phyloP scores from a whole-genome alignment of 1,284 basidiomycete species.

The Puccinia coronata region DNA sequence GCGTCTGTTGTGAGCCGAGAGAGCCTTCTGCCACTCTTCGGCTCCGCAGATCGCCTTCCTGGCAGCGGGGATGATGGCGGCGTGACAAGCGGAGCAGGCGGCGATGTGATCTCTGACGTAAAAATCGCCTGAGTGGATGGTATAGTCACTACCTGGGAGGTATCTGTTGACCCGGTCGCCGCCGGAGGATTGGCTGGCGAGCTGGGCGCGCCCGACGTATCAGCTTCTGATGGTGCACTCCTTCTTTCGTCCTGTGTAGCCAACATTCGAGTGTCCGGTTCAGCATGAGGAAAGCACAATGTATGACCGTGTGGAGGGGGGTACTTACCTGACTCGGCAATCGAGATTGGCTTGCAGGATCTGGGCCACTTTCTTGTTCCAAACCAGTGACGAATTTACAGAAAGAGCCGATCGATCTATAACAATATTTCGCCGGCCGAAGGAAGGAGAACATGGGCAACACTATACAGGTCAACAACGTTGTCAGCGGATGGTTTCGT shows the following conservation, averaged over 20 bases:
- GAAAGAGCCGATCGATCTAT: constrained; percentile 59
- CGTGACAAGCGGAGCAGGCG: constrained; percentile 8
- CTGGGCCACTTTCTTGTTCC: constrained; percentile 51
- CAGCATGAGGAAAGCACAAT: background rate
- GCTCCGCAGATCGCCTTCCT: background rate
- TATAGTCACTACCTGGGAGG: background rate
- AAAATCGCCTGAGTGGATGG: constrained; percentile 35
- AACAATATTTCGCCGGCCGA: constrained; percentile 59
- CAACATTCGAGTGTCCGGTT: background rate
- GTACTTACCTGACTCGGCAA: background rate
- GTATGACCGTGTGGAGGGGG: background rate
- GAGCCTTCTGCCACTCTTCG: background rate
- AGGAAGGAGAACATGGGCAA: constrained; percentile 61
- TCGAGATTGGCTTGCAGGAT: constrained; percentile 53
- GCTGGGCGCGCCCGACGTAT: background rate
- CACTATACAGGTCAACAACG: constrained; percentile 58
- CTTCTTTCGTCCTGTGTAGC: background rate
- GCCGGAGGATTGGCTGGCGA: background rate
- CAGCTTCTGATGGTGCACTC: background rate
- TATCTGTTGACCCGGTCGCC: background rate
- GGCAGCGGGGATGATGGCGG: background rate
- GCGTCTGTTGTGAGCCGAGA: background rate
- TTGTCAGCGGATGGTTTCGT: background rate
- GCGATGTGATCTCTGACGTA: constrained; percentile 35
- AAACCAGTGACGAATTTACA: constrained; percentile 58